Percentiles rank a stretch among this genome's conserved stretches.
phyloP scores from a whole-genome alignment of 257 asterid species.

The Fraxinus cuspidata region DNA sequence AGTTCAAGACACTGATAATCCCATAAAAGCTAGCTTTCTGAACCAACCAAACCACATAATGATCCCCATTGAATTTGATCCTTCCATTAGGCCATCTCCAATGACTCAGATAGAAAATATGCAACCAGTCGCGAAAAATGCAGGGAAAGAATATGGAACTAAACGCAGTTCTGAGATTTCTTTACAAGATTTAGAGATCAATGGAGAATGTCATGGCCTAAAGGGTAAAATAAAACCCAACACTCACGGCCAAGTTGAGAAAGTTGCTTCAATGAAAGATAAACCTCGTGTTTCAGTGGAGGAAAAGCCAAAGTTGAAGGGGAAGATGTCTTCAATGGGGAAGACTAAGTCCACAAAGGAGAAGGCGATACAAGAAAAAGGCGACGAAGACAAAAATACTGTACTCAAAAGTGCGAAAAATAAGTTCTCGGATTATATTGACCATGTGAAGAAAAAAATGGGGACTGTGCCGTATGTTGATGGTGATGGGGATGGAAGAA shows the following conservation, averaged over 20 bases:
- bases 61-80: neutral
- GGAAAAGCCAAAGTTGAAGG: neutral
- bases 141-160: neutral
- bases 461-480: constrained; percentile 32
- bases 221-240: neutral
- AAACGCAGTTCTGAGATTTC: neutral
- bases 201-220: neutral
- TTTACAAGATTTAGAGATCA: neutral
- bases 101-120: neutral
- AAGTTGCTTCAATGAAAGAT: neutral
- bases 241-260: neutral
- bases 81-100: neutral
- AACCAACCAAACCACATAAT: neutral
- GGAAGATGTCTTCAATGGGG: neutral
- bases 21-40: neutral
- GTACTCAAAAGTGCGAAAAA: neutral
- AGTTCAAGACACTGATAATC: neutral
- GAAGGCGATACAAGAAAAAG: constrained; percentile 2
- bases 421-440: constrained; percentile 35
- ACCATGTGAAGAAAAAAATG: constrained; percentile 38
- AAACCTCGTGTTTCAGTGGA: neutral
- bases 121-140: neutral
- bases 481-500: constrained; percentile 9
- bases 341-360: constrained; percentile 5
- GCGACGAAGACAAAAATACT: neutral